Evolutionary conservation across 371 early-diverging fungal species (phyloP).

Genomic region (Mucor ambiguus): DNA sequence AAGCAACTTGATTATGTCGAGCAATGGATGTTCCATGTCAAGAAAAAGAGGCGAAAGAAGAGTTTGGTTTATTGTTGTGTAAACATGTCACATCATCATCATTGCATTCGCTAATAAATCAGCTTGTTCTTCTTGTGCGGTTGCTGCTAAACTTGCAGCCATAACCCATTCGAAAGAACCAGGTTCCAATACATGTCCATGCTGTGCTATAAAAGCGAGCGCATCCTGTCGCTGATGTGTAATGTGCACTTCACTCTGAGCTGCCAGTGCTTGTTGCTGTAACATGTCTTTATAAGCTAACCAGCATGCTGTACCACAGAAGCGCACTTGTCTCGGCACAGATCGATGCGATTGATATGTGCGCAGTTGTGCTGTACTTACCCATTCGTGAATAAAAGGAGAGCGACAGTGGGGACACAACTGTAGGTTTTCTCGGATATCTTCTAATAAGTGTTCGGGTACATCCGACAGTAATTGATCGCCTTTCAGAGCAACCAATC

Average conservation of each 20-base stretch:
- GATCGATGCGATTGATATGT: constrained; percentile 53
- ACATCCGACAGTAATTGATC: constrained; percentile 21
- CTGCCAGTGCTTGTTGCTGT: background rate
- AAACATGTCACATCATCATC: background rate
- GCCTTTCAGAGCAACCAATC: constrained; percentile 6
- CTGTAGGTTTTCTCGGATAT: constrained; percentile 27
- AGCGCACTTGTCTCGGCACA: constrained; percentile 51
- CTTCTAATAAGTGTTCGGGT: constrained; percentile 43
- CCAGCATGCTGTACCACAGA: constrained; percentile 56
- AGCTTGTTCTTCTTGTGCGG: constrained; percentile 21
- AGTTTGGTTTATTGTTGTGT: background rate
- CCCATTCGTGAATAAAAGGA: constrained; percentile 63
- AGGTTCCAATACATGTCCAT: constrained; percentile 3
- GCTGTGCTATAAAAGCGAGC: constrained; percentile 8
- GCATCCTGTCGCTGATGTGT: constrained; percentile 9
- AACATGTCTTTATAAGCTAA: constrained; percentile 7
- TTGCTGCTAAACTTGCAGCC: constrained; percentile 21
- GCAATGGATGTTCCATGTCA: constrained; percentile 1
- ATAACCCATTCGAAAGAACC: constrained; percentile 19
- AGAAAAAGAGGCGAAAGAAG: background rate
- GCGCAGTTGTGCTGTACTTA: constrained; percentile 56
- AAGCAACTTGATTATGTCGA: background rate
- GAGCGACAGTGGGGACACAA: constrained; percentile 48
- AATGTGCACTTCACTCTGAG: constrained; percentile 2
- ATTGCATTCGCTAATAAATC: constrained; percentile 13